These are phyloP conservation scores for Dendryphion nanum DNA, from an alignment of 2,329 filamentous ascomycete genomes.

Conservation along the genomic window DNA sequence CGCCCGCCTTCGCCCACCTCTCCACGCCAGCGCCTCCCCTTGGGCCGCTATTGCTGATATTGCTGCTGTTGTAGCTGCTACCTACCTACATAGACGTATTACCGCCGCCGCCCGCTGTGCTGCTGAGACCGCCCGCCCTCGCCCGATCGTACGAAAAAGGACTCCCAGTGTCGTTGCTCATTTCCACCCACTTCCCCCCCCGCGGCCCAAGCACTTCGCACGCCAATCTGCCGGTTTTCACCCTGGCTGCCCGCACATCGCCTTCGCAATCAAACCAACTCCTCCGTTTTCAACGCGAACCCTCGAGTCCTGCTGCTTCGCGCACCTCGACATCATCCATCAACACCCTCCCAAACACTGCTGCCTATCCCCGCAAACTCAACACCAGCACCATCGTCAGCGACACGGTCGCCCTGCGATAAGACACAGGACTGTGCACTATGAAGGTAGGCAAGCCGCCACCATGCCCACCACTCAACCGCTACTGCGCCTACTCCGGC, in stretches of 20 bases:
- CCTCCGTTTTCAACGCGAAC: background rate
- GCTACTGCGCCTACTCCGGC: slow-evolving; percentile 1
- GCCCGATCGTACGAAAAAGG: slow-evolving; percentile 1
- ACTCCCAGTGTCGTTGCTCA: slow-evolving; percentile 6
- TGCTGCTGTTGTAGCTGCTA: no score
- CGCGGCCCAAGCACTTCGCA: slow-evolving; percentile 12
- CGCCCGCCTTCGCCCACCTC: background rate
- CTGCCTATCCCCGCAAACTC: background rate
- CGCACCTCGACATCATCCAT: no score
- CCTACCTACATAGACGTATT: no score
- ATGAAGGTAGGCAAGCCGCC: slow-evolving; percentile 23
- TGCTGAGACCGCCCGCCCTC: slow-evolving; percentile 1
- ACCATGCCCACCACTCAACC: slow-evolving; percentile 2
- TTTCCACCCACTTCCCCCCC: slow-evolving; percentile 8
- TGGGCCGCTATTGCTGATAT: no score
- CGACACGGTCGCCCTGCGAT: no score
- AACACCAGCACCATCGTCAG: background rate
- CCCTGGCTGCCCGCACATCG: slow-evolving; percentile 14
- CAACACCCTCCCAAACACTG: background rate
- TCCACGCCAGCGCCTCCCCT: no score
- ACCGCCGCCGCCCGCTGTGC: no score
- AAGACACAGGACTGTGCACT: slow-evolving; percentile 7
- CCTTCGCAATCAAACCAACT: slow-evolving; percentile 8
- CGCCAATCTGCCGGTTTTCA: slow-evolving; percentile 16
- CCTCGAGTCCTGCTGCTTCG: slow-evolving; percentile 3